Conservation (phyloP, 2,329 filamentous ascomycete genomes). For the Microthyrium microscopicum region DNA sequence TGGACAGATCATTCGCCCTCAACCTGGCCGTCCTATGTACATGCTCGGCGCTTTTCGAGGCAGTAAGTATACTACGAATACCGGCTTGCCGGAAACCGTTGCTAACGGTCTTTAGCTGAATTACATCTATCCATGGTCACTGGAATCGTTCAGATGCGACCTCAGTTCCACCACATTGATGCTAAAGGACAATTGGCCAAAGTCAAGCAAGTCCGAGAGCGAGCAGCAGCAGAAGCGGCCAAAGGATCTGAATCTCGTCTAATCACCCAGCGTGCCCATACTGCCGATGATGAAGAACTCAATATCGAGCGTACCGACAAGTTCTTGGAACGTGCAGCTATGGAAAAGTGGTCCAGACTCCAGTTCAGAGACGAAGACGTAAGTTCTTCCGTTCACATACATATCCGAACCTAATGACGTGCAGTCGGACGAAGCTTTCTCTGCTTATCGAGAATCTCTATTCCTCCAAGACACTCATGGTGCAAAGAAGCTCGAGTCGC, state of each 20-base stretch:
- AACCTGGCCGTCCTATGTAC: slow-evolving; percentile 56
- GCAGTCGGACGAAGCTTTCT: slow-evolving; percentile 58
- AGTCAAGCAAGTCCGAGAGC: slow-evolving; percentile 16
- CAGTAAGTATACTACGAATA: slow-evolving; percentile 33
- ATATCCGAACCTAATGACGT: slow-evolving; percentile 21
- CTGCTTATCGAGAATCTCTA: slow-evolving; percentile 57
- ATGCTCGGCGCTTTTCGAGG: slow-evolving; percentile 86
- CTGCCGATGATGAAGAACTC: slow-evolving; percentile 46
- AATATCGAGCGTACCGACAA: slow-evolving; percentile 57
- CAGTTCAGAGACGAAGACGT: slow-evolving; percentile 69
- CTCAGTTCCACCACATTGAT: slow-evolving; percentile 86
- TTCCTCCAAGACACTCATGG: slow-evolving; percentile 33
- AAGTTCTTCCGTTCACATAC: slow-evolving; percentile 4
- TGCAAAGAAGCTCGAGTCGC: slow-evolving; percentile 34
- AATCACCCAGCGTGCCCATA: slow-evolving; percentile 64
- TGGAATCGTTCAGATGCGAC: slow-evolving; percentile 73
- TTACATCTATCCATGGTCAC: slow-evolving; percentile 74
- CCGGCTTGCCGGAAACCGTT: neutral
- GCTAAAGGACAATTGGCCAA: slow-evolving; percentile 59
- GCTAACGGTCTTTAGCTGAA: slow-evolving; percentile 38
- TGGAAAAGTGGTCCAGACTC: slow-evolving; percentile 66
- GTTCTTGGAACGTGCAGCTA: slow-evolving; percentile 60
- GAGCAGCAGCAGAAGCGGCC: slow-evolving; percentile 27
- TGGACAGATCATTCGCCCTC: slow-evolving; percentile 55
- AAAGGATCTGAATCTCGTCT: slow-evolving; percentile 46